These are phyloP conservation scores for Cinchona pubescens DNA, from an alignment of 257 asterid genomes.

Conservation along the genomic window DNA sequence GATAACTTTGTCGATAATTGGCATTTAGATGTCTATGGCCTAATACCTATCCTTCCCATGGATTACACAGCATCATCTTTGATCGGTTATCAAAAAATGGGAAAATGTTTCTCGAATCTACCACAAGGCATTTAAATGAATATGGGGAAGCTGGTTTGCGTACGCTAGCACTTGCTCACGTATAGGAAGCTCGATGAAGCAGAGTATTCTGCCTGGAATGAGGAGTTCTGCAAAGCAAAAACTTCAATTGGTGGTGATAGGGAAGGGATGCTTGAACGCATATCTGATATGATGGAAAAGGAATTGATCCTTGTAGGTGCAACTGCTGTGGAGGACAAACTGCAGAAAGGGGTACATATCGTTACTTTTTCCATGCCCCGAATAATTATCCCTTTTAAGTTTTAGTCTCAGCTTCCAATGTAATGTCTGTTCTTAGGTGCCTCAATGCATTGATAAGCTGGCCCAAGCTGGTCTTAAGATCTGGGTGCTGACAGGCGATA, in stretches of 20 bases:
- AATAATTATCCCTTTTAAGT: not conserved
- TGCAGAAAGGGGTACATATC: conserved; percentile 81
- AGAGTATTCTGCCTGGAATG: conserved; percentile 81
- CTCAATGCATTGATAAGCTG: conserved; percentile 96
- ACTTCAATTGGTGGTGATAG: conserved; percentile 75
- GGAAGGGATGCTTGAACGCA: conserved; percentile 76
- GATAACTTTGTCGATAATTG: not conserved
- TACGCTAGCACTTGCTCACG: conserved; percentile 88
- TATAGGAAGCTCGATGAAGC: conserved; percentile 78
- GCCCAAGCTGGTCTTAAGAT: conserved; percentile 98
- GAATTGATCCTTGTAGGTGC: conserved; percentile 94
- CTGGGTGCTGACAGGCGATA: conserved; percentile 99
- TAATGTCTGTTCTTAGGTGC: conserved; percentile 58
- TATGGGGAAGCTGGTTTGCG: conserved; percentile 96
- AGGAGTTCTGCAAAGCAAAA: conserved; percentile 75
- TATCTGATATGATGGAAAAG: conserved; percentile 86
- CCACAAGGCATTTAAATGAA: conserved; percentile 79
- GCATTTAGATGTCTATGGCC: conserved; percentile 14
- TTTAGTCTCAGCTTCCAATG: conserved; percentile 8
- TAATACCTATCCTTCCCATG: conserved; percentile 23
- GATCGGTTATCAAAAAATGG: conserved; percentile 84
- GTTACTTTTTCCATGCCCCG: not conserved
- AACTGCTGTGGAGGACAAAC: conserved; percentile 98
- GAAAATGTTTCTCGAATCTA: conserved; percentile 61
- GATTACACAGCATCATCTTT: conserved; percentile 72